Percentiles rank a stretch among this genome's conserved stretches.
Evolutionary conservation across 345 rosid genomes (phyloP).

Genomic region (Moricandia arvensis): DNA sequence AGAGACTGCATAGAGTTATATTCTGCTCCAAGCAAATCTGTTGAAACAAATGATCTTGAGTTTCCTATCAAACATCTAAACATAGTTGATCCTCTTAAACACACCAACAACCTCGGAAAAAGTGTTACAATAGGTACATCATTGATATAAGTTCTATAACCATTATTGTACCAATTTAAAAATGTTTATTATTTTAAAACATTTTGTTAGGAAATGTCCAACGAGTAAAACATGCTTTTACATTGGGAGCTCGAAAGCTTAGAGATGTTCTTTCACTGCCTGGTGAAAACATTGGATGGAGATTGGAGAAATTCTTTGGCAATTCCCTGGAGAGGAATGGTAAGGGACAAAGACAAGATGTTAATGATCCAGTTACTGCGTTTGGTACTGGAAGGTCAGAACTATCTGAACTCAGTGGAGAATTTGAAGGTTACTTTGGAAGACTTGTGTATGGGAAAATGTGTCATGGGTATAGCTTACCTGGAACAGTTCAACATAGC

Average conservation of each 20-base stretch:
- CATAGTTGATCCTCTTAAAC: conserved; percentile 81
- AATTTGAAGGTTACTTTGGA: too few relatives aligned
- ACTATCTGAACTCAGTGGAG: too few relatives aligned
- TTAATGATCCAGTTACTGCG: too few relatives aligned
- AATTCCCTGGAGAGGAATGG: too few relatives aligned
- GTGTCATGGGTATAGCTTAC: too few relatives aligned
- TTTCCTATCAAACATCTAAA: conserved; percentile 68
- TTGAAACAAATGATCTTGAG: conserved; percentile 39
- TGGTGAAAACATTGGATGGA: too few relatives aligned
- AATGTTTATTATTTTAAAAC: not conserved
- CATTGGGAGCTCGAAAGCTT: conserved; percentile 56
- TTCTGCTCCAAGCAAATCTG: conserved; percentile 44
- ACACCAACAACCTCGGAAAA: conserved; percentile 84
- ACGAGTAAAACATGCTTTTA: conserved; percentile 65
- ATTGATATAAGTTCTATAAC: not conserved
- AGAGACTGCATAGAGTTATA: conserved; percentile 44
- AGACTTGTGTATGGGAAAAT: too few relatives aligned
- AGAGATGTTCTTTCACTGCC: too few relatives aligned
- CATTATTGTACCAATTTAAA: not conserved
- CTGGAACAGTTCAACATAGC: too few relatives aligned
- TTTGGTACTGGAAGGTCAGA: too few relatives aligned
- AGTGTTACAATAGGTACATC: conserved; percentile 76
- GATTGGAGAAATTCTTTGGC: too few relatives aligned
- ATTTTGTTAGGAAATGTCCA: conserved; percentile 59
- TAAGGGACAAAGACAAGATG: too few relatives aligned